Evolutionary conservation across 2,329 filamentous ascomycete genomes (phyloP).

Genomic region (Didymella lethalis): DNA sequence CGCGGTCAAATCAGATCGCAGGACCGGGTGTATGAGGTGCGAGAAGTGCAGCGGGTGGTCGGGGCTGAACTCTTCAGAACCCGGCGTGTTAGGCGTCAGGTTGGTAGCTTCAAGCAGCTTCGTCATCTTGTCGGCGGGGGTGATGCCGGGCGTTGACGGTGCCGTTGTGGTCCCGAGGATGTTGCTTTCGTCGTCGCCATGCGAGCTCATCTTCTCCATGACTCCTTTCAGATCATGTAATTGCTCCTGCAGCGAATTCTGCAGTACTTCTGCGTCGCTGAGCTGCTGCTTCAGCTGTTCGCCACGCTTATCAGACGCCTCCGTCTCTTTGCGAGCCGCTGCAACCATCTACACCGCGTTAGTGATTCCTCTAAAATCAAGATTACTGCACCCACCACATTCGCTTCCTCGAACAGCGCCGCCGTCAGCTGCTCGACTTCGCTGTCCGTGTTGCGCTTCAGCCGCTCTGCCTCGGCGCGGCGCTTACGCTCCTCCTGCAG

Average conservation of each 20-base stretch:
- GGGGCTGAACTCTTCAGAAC: slow-evolving; percentile 63
- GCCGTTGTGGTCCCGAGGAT: slow-evolving; percentile 69
- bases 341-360: slow-evolving; percentile 77
- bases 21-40: slow-evolving; percentile 81
- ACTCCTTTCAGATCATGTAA: slow-evolving; percentile 88
- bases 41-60: slow-evolving; percentile 76
- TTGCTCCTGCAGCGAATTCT: slow-evolving; percentile 92
- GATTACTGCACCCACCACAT: slow-evolving; percentile 65
- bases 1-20: slow-evolving; percentile 80
- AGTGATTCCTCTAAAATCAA: slow-evolving; percentile 16
- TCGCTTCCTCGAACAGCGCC: slow-evolving; percentile 96
- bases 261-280: slow-evolving; percentile 82
- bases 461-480: slow-evolving; percentile 58
- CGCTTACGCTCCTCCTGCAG: slow-evolving; percentile 53
- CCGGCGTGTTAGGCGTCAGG: slow-evolving; percentile 58
- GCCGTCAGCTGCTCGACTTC: slow-evolving; percentile 91
- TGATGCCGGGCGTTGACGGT: slow-evolving; percentile 80
- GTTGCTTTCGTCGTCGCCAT: slow-evolving; percentile 75
- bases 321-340: slow-evolving; percentile 82
- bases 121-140: slow-evolving; percentile 63
- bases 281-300: slow-evolving; percentile 87
- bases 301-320: slow-evolving; percentile 81
- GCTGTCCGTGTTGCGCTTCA: slow-evolving; percentile 88
- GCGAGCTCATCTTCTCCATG: slow-evolving; percentile 83
- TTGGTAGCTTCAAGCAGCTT: slow-evolving; percentile 68